phyloP scores from a whole-genome alignment of 169 alveolate species.

The Plasmodium gallinaceum region DNA sequence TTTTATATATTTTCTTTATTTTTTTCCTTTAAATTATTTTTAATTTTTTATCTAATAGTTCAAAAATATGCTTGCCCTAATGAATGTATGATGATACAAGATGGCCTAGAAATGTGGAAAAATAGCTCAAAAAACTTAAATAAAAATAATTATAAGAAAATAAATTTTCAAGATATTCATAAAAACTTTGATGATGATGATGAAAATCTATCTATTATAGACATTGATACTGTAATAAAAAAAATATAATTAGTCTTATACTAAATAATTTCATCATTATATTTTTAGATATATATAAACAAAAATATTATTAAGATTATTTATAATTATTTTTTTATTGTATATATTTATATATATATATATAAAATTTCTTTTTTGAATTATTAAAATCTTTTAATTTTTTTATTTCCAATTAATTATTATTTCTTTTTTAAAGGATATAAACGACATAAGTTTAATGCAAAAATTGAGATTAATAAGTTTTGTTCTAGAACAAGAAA shows the following conservation, averaged over 20 bases:
- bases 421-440: constrained; percentile 15
- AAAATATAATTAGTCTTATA: background rate
- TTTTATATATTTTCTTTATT: background rate
- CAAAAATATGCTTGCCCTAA: constrained; percentile 72
- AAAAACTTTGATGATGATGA: constrained; percentile 72
- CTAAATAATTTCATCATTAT: background rate
- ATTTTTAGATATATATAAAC: constrained; percentile 4
- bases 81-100: constrained; percentile 77
- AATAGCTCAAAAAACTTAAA: constrained; percentile 28
- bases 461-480: constrained; percentile 60
- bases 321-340: background rate
- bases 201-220: constrained; percentile 40
- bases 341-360: background rate
- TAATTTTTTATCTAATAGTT: constrained; percentile 4
- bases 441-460: constrained; percentile 74
- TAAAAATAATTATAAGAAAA: constrained; percentile 22
- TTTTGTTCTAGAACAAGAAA: constrained; percentile 74
- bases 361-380: no score
- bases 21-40: background rate
- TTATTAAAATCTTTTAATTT: background rate
- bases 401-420: background rate
- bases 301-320: background rate
- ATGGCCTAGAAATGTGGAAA: constrained; percentile 77
- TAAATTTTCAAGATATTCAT: constrained; percentile 34
- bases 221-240: constrained; percentile 51